phyloP scores from a whole-genome alignment of 768 basidiomycete species.

The Zangia roseola region DNA sequence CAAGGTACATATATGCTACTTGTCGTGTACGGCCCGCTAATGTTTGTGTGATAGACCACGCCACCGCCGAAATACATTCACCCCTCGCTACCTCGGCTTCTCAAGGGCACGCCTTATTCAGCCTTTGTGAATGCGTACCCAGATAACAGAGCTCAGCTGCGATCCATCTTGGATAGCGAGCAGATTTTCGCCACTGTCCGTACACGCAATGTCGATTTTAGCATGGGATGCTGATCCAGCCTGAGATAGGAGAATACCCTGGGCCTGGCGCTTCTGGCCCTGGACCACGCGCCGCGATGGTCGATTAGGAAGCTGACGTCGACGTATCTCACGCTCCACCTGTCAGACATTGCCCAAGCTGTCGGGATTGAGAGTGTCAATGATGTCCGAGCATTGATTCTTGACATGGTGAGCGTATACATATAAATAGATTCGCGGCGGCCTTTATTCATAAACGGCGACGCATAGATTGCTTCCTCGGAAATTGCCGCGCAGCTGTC shows the following conservation, averaged over 20 bases:
- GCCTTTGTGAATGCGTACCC: constrained; percentile 68
- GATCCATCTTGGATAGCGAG: constrained; percentile 54
- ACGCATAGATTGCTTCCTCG: constrained; percentile 59
- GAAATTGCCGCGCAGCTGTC: constrained; percentile 72
- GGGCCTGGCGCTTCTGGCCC: constrained; percentile 66
- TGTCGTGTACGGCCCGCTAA: not conserved
- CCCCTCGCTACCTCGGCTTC: constrained; percentile 49
- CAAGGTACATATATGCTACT: constrained; percentile 44
- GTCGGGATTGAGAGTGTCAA: constrained; percentile 45
- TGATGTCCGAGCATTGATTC: constrained; percentile 55
- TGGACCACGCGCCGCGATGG: constrained; percentile 75
- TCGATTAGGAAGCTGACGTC: constrained; percentile 75
- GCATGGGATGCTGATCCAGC: constrained; percentile 5
- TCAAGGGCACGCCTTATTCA: constrained; percentile 69
- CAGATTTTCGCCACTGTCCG: constrained; percentile 52
- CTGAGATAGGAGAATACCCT: constrained; percentile 61
- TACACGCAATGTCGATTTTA: not conserved
- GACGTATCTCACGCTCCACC: constrained; percentile 77
- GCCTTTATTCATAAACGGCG: constrained; percentile 2
- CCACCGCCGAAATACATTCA: constrained; percentile 76
- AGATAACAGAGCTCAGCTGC: constrained; percentile 44
- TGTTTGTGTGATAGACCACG: constrained; percentile 21
- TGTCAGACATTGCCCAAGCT: constrained; percentile 64
- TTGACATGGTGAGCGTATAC: constrained; percentile 63
- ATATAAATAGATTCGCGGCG: not conserved